Conservation (phyloP, 768 basidiomycete genomes). For the Glaciozyma antarctica region DNA sequence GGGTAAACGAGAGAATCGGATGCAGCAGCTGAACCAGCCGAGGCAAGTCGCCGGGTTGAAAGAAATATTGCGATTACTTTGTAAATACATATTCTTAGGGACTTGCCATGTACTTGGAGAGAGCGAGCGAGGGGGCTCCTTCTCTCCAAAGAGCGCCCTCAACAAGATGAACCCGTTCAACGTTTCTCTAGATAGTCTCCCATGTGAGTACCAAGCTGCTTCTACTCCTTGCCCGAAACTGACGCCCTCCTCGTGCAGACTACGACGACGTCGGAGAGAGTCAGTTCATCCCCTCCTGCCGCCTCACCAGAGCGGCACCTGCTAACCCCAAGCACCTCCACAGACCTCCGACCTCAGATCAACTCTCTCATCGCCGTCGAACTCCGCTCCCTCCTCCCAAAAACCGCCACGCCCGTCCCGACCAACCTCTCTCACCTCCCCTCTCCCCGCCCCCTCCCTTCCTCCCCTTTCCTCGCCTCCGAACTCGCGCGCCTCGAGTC, state of each 20-base stretch:
- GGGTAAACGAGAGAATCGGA: too few species aligned
- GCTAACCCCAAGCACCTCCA: neutral
- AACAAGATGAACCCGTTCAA: neutral
- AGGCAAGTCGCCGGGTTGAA: too few species aligned
- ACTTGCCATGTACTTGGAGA: too few species aligned
- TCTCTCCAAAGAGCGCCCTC: too few species aligned
- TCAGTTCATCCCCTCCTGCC: neutral
- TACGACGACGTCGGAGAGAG: neutral
- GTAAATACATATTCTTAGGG: too few species aligned
- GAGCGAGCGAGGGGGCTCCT: too few species aligned
- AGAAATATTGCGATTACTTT: neutral
- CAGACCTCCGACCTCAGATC: conserved; percentile 25
- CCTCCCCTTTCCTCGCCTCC: conserved; percentile 15
- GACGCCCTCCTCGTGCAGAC: too few species aligned
- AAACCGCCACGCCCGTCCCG: conserved; percentile 3
- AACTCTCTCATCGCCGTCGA: conserved; percentile 30
- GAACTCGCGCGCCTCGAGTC: conserved; percentile 27
- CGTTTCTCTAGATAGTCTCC: neutral
- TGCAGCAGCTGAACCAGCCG: neutral
- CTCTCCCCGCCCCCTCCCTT: conserved; percentile 11
- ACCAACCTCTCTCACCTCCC: conserved; percentile 27
- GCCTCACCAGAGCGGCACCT: neutral
- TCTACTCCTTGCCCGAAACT: too few species aligned
- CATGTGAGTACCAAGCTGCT: neutral
- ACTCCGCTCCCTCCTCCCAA: conserved; percentile 26